A percentile compares a stretch with the other conserved stretches of the same genome.
Conservation (phyloP, 202 grass and related monocot species). For the Setaria italica region DNA sequence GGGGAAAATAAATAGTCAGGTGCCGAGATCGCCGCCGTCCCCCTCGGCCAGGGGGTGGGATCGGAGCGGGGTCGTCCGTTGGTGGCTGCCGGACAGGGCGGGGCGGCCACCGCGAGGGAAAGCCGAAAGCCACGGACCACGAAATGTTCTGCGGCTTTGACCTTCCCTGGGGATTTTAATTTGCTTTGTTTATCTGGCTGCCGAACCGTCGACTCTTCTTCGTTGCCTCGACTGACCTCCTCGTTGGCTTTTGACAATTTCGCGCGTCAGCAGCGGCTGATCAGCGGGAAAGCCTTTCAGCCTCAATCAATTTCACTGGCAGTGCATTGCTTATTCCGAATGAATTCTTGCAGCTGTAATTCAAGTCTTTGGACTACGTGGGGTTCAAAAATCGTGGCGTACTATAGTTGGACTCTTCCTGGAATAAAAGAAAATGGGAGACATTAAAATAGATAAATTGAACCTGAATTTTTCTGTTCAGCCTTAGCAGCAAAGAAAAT, state of each 20-base stretch:
- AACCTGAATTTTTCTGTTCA: neutral
- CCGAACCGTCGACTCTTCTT: slow-evolving; percentile 29
- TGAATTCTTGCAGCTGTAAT: neutral
- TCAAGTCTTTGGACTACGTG: neutral
- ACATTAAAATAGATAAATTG: neutral
- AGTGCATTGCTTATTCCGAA: neutral
- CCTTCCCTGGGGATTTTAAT: neutral
- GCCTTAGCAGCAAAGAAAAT: neutral
- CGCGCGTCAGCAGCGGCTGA: neutral
- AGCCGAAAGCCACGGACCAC: slow-evolving; percentile 37
- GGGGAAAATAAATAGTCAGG: slow-evolving; percentile 10
- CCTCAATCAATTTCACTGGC: neutral
- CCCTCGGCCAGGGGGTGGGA: neutral
- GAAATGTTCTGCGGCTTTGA: slow-evolving; percentile 56
- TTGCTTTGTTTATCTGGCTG: neutral
- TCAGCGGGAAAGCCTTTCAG: neutral
- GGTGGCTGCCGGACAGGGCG: slow-evolving; percentile 40
- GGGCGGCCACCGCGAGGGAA: slow-evolving; percentile 37
- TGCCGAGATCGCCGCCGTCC: neutral
- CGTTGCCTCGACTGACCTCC: neutral
- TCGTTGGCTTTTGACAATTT: slow-evolving; percentile 31
- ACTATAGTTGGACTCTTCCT: neutral
- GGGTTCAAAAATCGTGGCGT: neutral
- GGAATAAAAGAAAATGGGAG: neutral
- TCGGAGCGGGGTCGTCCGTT: neutral